Conservation (phyloP, 2,329 filamentous ascomycete species). For the Calonectria hawksworthii region DNA sequence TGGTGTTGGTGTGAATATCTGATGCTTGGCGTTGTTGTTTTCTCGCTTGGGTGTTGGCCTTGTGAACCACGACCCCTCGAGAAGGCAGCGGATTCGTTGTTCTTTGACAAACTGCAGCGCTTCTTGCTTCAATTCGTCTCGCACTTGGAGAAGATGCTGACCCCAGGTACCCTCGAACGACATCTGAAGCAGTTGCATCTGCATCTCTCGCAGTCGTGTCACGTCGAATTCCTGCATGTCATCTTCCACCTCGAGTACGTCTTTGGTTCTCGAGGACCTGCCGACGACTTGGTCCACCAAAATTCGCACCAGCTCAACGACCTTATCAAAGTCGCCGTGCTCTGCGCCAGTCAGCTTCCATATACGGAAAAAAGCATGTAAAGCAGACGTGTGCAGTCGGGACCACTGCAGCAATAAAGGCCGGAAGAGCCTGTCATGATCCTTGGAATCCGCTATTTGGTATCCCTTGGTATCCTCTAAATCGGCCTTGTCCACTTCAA, state of each 20-base stretch:
- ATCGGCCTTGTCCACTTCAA: slow-evolving; percentile 90
- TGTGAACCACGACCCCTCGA: slow-evolving; percentile 91
- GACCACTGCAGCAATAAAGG: slow-evolving; percentile 95
- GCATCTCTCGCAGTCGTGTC: slow-evolving; percentile 81
- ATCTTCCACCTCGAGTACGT: slow-evolving; percentile 89
- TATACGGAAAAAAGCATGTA: slow-evolving; percentile 90
- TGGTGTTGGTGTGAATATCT: slow-evolving; percentile 65
- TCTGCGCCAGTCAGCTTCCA: slow-evolving; percentile 94
- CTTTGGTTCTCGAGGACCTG: slow-evolving; percentile 83
- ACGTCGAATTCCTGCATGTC: slow-evolving; percentile 90
- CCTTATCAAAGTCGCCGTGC: slow-evolving; percentile 91
- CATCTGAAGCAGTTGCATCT: slow-evolving; percentile 93
- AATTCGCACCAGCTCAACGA: slow-evolving; percentile 91
- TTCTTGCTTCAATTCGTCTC: slow-evolving; percentile 91
- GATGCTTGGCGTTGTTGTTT: slow-evolving; percentile 49
- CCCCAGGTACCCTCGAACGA: slow-evolving; percentile 97
- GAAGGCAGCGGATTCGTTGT: slow-evolving; percentile 90
- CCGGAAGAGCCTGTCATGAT: slow-evolving; percentile 88
- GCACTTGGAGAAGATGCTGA: slow-evolving; percentile 88
- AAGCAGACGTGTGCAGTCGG: slow-evolving; percentile 84
- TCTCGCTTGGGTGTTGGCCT: slow-evolving; percentile 59
- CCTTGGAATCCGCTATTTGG: slow-evolving; percentile 79
- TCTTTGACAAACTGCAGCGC: slow-evolving; percentile 97
- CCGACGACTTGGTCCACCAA: slow-evolving; percentile 92
- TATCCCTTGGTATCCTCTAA: slow-evolving; percentile 84